Evolutionary conservation across 139 green algal genomes (phyloP).

Genomic region (Chlorella vulgaris): DNA sequence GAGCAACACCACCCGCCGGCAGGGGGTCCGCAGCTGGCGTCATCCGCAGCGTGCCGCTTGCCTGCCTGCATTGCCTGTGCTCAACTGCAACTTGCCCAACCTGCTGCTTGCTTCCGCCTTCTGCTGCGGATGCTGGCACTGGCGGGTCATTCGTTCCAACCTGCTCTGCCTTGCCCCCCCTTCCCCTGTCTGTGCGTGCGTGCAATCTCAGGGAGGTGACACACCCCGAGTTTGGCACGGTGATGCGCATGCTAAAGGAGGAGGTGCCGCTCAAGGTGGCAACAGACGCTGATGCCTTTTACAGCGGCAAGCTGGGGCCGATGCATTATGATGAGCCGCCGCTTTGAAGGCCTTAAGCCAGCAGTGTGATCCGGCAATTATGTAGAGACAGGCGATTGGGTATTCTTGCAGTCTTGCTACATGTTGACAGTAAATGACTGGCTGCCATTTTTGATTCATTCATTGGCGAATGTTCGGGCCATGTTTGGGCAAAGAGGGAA

Average conservation of each 20-base stretch:
- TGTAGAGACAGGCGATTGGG: background rate
- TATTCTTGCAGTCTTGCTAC: too few species aligned
- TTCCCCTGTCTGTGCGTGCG: background rate
- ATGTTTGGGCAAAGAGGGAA: too few species aligned
- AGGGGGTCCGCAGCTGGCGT: background rate
- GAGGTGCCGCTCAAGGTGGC: conserved; percentile 25
- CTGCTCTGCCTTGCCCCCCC: background rate
- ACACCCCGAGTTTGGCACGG: conserved; percentile 44
- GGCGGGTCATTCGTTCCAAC: background rate
- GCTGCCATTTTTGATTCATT: too few species aligned
- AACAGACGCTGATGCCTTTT: background rate
- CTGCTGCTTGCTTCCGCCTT: conserved; percentile 5
- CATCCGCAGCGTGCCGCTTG: too few species aligned
- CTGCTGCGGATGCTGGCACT: background rate
- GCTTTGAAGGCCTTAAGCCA: background rate
- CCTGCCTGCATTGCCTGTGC: background rate
- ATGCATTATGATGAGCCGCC: background rate
- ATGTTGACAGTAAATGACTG: too few species aligned
- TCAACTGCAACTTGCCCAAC: background rate
- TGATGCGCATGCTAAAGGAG: conserved; percentile 49
- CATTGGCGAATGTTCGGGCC: too few species aligned
- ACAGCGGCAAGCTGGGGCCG: conserved; percentile 10
- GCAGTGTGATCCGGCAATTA: background rate
- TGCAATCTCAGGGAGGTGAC: conserved; percentile 15
- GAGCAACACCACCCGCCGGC: background rate